Conservation (phyloP, 1,139 yeast species). For the Entelexis sorbosivorans region DNA sequence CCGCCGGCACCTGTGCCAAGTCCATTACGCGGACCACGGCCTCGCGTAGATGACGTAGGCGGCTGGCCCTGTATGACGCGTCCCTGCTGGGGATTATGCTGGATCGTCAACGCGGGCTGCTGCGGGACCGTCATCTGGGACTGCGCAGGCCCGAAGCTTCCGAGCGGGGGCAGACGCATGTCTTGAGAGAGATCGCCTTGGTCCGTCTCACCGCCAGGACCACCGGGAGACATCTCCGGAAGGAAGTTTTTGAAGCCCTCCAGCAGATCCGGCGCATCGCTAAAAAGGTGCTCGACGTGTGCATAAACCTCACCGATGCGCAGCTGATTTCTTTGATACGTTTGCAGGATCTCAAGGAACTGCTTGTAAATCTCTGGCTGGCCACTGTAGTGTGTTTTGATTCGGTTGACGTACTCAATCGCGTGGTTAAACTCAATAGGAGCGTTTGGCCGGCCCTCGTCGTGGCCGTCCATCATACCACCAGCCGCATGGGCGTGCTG, state of each 20-base stretch:
- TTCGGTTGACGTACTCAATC: slow-evolving; percentile 87
- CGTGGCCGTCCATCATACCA: slow-evolving; percentile 1
- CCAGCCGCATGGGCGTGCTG: not conserved
- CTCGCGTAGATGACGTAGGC: slow-evolving; percentile 28
- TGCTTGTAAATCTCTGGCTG: slow-evolving; percentile 95
- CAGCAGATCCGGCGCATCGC: slow-evolving; percentile 85
- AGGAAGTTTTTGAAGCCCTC: slow-evolving; percentile 91
- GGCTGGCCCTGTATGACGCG: slow-evolving; percentile 7
- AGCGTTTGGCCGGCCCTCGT: slow-evolving; percentile 32
- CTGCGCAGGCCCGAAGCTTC: slow-evolving; percentile 80
- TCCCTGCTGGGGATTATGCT: not conserved
- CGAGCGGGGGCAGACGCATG: slow-evolving; percentile 80
- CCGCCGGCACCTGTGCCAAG: slow-evolving; percentile 22
- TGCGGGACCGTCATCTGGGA: slow-evolving; percentile 1
- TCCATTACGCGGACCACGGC: slow-evolving; percentile 27
- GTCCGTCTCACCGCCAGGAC: slow-evolving; percentile 14
- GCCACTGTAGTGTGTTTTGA: slow-evolving; percentile 82
- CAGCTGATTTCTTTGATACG: slow-evolving; percentile 90
- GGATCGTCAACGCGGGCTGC: not conserved
- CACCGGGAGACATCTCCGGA: slow-evolving; percentile 52
- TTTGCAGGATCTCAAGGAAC: slow-evolving; percentile 86
- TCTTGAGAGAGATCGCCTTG: slow-evolving; percentile 27
- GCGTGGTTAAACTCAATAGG: slow-evolving; percentile 97
- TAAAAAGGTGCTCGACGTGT: slow-evolving; percentile 79
- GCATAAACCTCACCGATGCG: slow-evolving; percentile 91